phyloP scores from a whole-genome alignment of 139 green algal species.

The Chlorella sp. region DNA sequence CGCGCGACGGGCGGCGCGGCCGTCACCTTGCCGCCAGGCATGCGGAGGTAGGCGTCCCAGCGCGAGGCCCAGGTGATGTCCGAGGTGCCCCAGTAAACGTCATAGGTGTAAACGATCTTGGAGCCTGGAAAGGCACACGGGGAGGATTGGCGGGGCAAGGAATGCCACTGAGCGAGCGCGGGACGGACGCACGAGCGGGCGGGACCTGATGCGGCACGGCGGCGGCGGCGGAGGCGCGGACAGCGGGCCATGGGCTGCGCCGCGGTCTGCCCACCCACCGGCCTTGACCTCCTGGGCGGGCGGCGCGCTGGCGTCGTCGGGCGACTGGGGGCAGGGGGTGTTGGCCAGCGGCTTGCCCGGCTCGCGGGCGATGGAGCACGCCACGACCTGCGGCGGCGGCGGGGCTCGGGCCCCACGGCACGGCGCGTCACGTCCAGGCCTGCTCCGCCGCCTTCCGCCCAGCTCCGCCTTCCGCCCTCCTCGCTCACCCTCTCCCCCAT shows the following conservation, averaged over 20 bases:
- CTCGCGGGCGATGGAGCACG: conserved; percentile 80
- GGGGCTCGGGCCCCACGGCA: no score
- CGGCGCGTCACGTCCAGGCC: no score
- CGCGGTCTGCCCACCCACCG: conserved; percentile 38
- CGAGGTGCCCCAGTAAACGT: conserved; percentile 89
- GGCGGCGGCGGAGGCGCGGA: no score
- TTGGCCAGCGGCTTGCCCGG: conserved; percentile 55
- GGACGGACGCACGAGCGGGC: background rate
- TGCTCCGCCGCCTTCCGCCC: no score
- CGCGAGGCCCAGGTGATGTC: conserved; percentile 87
- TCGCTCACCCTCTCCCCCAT: no score
- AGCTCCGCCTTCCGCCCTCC: no score
- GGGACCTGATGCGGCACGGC: background rate
- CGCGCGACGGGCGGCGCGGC: background rate
- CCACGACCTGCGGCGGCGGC: conserved; percentile 88
- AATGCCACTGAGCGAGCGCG: background rate
- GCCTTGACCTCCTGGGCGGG: conserved; percentile 71
- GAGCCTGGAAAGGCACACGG: conserved; percentile 1
- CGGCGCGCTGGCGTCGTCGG: conserved; percentile 48
- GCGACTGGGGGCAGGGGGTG: conserved; percentile 64
- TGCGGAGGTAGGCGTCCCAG: conserved; percentile 96
- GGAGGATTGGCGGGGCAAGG: background rate
- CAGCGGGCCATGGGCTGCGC: no score
- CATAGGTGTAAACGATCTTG: conserved; percentile 80
- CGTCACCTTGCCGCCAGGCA: conserved; percentile 72